These are phyloP conservation scores for Aquilaria sinensis DNA, from an alignment of 345 rosid species.

Conservation along the genomic window DNA sequence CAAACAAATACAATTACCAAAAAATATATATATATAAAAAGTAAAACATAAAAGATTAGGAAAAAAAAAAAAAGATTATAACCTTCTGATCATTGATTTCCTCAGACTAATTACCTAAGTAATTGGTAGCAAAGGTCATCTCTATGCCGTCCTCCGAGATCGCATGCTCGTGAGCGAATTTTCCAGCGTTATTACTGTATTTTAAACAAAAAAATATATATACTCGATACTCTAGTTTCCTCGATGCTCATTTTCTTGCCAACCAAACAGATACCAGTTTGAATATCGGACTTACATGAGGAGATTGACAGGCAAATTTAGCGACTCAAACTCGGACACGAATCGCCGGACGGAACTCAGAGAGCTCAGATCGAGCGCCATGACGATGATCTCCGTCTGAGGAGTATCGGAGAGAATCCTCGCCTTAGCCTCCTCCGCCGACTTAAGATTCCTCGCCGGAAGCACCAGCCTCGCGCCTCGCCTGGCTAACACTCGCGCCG, in stretches of 20 bases:
- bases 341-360: constrained; percentile 63
- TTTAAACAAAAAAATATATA: not conserved
- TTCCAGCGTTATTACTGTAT: constrained; percentile 92
- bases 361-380: constrained; percentile 94
- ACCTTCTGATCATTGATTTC: not conserved
- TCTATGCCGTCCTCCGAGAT: constrained; percentile 95
- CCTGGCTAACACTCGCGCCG: constrained; percentile 79
- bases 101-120: constrained; percentile 47
- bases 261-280: constrained; percentile 14
- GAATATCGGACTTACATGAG: constrained; percentile 49
- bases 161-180: constrained; percentile 80
- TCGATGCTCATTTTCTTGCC: not conserved
- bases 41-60: not conserved
- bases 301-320: constrained; percentile 71
- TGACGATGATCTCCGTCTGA: constrained; percentile 51
- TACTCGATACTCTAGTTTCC: too few relatives aligned
- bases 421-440: constrained; percentile 77
- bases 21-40: not conserved
- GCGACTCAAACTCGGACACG: constrained; percentile 63
- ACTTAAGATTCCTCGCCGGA: constrained; percentile 75
- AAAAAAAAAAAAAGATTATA: not conserved
- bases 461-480: constrained; percentile 74
- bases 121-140: constrained; percentile 97
- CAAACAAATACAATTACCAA: too few relatives aligned
- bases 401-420: constrained; percentile 72